These are phyloP conservation scores for Trametes polyzona DNA, from an alignment of 1,284 basidiomycete genomes.

Conservation along the genomic window DNA sequence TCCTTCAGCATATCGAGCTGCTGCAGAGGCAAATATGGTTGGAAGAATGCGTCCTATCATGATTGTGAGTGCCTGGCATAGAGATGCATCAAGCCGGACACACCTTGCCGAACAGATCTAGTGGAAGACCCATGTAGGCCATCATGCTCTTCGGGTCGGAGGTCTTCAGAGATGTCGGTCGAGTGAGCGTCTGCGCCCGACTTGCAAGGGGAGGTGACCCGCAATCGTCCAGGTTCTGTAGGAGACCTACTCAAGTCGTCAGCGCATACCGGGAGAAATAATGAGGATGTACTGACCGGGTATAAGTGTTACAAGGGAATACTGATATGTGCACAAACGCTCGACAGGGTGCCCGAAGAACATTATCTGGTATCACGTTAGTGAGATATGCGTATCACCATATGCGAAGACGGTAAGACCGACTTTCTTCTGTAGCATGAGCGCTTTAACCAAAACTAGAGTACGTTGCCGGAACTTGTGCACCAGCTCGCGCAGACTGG, in stretches of 20 bases:
- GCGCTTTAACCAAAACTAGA: slow-evolving; percentile 90
- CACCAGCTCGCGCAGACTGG: slow-evolving; percentile 90
- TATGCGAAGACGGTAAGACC: slow-evolving; percentile 4
- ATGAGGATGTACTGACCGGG: slow-evolving; percentile 53
- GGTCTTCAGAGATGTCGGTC: slow-evolving; percentile 83
- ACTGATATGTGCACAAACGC: slow-evolving; percentile 95
- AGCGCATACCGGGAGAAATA: slow-evolving; percentile 1
- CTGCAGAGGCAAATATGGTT: slow-evolving; percentile 96
- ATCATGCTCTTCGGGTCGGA: slow-evolving; percentile 92
- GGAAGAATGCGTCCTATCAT: slow-evolving; percentile 87
- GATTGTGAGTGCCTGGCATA: not conserved
- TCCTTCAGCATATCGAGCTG: slow-evolving; percentile 90
- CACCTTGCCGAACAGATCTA: slow-evolving; percentile 86
- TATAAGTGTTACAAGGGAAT: slow-evolving; percentile 86
- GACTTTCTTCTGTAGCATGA: slow-evolving; percentile 92
- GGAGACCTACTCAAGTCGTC: slow-evolving; percentile 54
- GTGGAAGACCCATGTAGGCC: slow-evolving; percentile 88
- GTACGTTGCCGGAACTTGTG: slow-evolving; percentile 94
- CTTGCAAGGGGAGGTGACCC: slow-evolving; percentile 87
- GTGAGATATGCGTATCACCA: not conserved
- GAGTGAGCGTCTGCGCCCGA: slow-evolving; percentile 66
- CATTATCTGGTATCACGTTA: slow-evolving; percentile 76
- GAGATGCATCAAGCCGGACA: not conserved
- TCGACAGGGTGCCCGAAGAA: slow-evolving; percentile 98
- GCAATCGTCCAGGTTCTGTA: slow-evolving; percentile 89